Evolutionary conservation across 257 asterid species (phyloP), one percentile per base, ranked within the genome.

Genomic region (Nicotiana noctiflora): DNA sequence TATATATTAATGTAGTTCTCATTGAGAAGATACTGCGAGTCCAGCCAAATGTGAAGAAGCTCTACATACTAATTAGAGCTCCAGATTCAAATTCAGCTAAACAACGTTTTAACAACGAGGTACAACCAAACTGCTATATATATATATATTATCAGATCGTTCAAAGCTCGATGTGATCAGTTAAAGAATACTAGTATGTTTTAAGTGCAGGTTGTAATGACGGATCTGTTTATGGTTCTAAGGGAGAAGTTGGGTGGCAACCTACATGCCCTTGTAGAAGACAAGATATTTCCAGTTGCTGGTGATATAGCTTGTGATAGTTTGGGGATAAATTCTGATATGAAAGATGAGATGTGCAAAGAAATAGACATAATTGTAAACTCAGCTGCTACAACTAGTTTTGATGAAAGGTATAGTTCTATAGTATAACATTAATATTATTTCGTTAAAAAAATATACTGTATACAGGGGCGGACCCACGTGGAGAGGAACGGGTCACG

Each of bases 351-450:
- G 8, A 87, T 92, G 86, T 89, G 79, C 76, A 32, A 27, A 56
- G 91, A 90, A 75, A 76, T 87, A 6, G 90, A 87, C 75, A 76
- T 90, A 53, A 46, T 91, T 23, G 82, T 92, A 79, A 89, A 92
- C 82, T 90, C 93, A 2, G 96, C 96, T 23, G 93, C 94, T 23
- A 87, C 91, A 2, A 90, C 96, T 72, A 86, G 80, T 29, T 91
- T 86, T 62, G 55, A 82, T 13, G 89, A 86, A 27, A 81, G 87
- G 89, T 82, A 79, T n/a, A 56, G 49, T 51, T 31, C 34, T 19
- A 44, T n/a, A 10, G 68, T 12, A 11, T 44, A 27, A 11, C 1
- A 27, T 2, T 27, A 27, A 27, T 27, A 27, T 27, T 27, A 27
- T 27, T 27, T 27, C 29, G 29, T 27, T 25, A 25, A 27, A 27